A percentile compares a stretch with the other conserved stretches of the same genome.
Evolutionary conservation across 306 rosid genomes (phyloP).

Genomic region (Canavalia gladiata): DNA sequence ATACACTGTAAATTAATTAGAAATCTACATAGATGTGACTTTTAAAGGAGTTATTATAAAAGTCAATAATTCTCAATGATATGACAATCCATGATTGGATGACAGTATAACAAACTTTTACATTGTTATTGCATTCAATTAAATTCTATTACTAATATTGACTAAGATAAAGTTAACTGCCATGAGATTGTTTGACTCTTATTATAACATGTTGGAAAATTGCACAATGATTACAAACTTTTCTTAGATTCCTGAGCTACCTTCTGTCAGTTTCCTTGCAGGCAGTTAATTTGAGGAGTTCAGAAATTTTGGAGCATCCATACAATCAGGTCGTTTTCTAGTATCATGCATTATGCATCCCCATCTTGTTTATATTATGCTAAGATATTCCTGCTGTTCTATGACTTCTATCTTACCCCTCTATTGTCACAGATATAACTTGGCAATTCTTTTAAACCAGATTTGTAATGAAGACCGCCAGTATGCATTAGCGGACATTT

Average conservation of each 20-base stretch:
- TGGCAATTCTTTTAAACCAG: slow-evolving; percentile 83
- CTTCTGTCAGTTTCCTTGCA: slow-evolving; percentile 62
- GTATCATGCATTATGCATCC: slow-evolving; percentile 41
- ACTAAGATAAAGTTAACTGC: not conserved
- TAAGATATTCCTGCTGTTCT: slow-evolving; percentile 42
- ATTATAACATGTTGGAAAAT: slow-evolving; percentile 19
- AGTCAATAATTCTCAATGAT: too few relatives aligned
- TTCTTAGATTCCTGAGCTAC: slow-evolving; percentile 47
- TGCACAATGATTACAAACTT: slow-evolving; percentile 13
- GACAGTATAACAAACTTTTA: too few relatives aligned
- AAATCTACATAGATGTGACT: too few relatives aligned
- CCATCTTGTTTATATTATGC: slow-evolving; percentile 39
- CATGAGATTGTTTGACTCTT: slow-evolving; percentile 6
- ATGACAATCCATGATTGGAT: too few relatives aligned
- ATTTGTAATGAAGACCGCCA: slow-evolving; percentile 87
- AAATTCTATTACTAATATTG: too few relatives aligned
- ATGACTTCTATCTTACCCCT: slow-evolving; percentile 51
- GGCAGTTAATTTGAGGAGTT: slow-evolving; percentile 88
- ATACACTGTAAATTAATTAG: too few relatives aligned
- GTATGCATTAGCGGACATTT: slow-evolving; percentile 79
- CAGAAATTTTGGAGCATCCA: slow-evolving; percentile 73
- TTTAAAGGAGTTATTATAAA: too few relatives aligned
- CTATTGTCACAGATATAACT: slow-evolving; percentile 67
- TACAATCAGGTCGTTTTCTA: slow-evolving; percentile 68
- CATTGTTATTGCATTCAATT: too few relatives aligned